Base-by-base conservation (phyloP, 495 filamentous ascomycete genomes). In the Parmelia sp. region DNA sequence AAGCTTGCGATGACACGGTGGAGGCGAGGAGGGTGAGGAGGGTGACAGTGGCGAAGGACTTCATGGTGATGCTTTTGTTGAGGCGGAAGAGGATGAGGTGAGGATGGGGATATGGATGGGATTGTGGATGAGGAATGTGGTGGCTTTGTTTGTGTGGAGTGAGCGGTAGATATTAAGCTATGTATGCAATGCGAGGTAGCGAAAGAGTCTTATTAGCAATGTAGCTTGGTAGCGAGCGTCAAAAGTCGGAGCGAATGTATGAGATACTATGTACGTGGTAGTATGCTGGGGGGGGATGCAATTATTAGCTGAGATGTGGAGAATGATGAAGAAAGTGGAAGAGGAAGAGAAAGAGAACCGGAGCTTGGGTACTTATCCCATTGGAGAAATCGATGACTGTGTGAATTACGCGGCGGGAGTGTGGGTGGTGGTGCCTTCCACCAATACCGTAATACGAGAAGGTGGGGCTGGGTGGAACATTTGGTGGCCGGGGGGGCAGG, bases 1-100 rank as follows among this genome's bases (percentile, higher is more conserved):
- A 19, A 1, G n/a, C 57, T 44, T 63, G 61, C 2, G 51, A 36
- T 35, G 61, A 63, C 9, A 57, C 51, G 25, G 61, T 45, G 15
- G 49, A 31, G 49, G 27, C 49, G 2, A 53, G 27, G 49, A 31
- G 1, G 49, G 49, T 11, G 49, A 53, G 25, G 4, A 53, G 27
- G 27, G 49, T 31, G 27, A 31, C 0, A 11, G 49, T 11, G 27
- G 14, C 19, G 49, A 53, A 31, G 49, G 49, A 53, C 49, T 53
- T 53, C 49, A 53, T 53, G 27, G 5, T 53, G 49, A 31, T 53
- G 35, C 35, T 36, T 36, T 36, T 9, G 11, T 25, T 49, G 23
- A 44, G 17, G 42, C 9, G 19, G 44, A 44, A 19, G 44, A 1
- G 14, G 23, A 27, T 33, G 27, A 51, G 47, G 23, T 27, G 25